Percentiles rank a stretch among this genome's conserved stretches.
phyloP scores from a whole-genome alignment of 176 grass and related monocot species.

The Raddia guianensis region DNA sequence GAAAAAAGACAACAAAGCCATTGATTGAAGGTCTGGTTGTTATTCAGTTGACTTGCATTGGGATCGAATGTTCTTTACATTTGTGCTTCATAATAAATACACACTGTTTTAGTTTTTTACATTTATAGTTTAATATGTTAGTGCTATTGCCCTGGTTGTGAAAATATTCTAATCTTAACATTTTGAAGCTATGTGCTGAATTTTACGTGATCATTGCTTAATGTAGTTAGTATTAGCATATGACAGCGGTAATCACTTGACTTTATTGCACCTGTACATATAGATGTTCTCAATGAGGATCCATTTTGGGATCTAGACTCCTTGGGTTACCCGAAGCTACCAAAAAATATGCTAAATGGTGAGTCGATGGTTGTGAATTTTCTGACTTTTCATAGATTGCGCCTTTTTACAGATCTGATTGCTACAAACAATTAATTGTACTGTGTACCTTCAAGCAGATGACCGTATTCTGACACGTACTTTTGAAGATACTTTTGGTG shows the following conservation, averaged over 20 bases:
- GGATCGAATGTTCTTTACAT: too few relatives aligned
- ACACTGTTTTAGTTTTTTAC: too few relatives aligned
- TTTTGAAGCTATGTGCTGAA: neutral
- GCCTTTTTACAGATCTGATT: neutral
- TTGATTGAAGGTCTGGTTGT: too few relatives aligned
- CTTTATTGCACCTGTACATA: neutral
- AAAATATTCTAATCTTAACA: neutral
- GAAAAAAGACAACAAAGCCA: too few relatives aligned
- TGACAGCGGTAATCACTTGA: neutral
- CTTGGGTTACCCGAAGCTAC: neutral
- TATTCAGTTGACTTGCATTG: too few relatives aligned
- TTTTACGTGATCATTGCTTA: neutral
- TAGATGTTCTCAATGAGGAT: neutral
- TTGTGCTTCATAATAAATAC: too few relatives aligned
- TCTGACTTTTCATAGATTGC: neutral
- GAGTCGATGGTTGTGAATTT: constrained; percentile 2
- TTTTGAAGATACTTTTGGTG: constrained; percentile 29
- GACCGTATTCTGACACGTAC: neutral
- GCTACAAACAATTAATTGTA: neutral
- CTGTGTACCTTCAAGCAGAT: constrained; percentile 24
- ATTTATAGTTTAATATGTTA: too few relatives aligned
- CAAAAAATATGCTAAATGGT: neutral
- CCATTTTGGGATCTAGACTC: neutral
- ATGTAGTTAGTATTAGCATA: neutral
- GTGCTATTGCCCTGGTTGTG: too few relatives aligned